Percentiles rank a stretch among this genome's conserved stretches.
phyloP scores from a whole-genome alignment of 345 rosid species.

The Erysimum cheiranthoides region DNA sequence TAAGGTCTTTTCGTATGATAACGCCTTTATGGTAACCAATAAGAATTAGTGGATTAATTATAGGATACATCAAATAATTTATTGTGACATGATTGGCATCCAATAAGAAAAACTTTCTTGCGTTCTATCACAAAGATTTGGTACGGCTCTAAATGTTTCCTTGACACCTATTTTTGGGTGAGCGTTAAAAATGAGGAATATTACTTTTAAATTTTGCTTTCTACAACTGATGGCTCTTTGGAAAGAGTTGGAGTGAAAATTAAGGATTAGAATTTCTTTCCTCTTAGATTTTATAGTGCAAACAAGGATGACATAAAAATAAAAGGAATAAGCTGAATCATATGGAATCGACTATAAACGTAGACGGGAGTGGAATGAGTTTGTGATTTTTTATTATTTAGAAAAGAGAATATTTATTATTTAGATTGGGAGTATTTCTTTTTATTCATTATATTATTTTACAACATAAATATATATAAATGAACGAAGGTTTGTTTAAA shows the following conservation, averaged over 20 bases:
- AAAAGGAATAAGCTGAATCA: not conserved
- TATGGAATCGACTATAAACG: not conserved
- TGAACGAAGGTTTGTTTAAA: no score
- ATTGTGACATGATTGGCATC: slow-evolving; percentile 39
- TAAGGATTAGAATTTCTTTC: slow-evolving; percentile 5
- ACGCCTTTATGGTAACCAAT: slow-evolving; percentile 28
- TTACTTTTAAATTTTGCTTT: slow-evolving; percentile 10
- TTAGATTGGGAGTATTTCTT: no score
- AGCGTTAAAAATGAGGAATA: slow-evolving; percentile 9
- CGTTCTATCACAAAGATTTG: slow-evolving; percentile 36
- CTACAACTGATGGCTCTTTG: not conserved
- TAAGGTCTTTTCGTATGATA: slow-evolving; percentile 31
- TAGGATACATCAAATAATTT: slow-evolving; percentile 17
- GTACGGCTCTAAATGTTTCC: slow-evolving; percentile 34
- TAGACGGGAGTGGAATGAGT: not conserved
- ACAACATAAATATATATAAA: no score
- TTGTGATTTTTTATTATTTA: not conserved
- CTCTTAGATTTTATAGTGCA: not conserved
- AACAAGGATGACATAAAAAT: not conserved
- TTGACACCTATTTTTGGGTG: slow-evolving; percentile 27
- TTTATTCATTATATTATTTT: no score
- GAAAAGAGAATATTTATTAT: no score
- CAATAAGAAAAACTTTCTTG: slow-evolving; percentile 28
- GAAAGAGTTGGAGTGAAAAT: slow-evolving; percentile 27
- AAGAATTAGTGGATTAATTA: slow-evolving; percentile 13